Evolutionary conservation across 371 early-diverging fungal genomes (phyloP).

Genomic region (Cladochytrium tenue): DNA sequence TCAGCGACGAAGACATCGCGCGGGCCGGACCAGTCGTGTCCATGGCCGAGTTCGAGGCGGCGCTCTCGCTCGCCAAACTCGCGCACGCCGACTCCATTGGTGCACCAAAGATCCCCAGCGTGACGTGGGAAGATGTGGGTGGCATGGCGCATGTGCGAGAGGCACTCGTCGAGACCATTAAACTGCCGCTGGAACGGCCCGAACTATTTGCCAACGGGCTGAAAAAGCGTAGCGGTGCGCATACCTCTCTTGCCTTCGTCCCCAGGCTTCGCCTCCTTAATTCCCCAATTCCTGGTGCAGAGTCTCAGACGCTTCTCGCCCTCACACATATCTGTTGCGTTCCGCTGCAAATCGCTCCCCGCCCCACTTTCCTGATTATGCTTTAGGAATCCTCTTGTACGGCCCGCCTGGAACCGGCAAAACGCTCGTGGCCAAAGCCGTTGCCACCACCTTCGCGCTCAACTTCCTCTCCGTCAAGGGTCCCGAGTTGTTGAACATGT

Average conservation of each 20-base stretch:
- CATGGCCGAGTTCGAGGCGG: slow-evolving; percentile 74
- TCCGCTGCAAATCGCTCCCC: neutral
- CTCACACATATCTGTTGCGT: too few species aligned
- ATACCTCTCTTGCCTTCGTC: neutral
- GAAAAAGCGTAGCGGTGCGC: slow-evolving; percentile 89
- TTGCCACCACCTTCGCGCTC: slow-evolving; percentile 96
- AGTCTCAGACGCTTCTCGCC: too few species aligned
- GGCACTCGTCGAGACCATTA: slow-evolving; percentile 96
- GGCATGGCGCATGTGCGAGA: slow-evolving; percentile 96
- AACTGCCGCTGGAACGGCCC: slow-evolving; percentile 95
- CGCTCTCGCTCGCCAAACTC: slow-evolving; percentile 77
- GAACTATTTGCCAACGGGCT: slow-evolving; percentile 96
- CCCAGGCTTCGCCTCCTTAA: too few species aligned
- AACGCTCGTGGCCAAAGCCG: slow-evolving; percentile 98
- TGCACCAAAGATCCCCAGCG: slow-evolving; percentile 77
- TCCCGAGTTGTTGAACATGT: slow-evolving; percentile 69
- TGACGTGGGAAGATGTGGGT: slow-evolving; percentile 95
- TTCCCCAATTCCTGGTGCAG: too few species aligned
- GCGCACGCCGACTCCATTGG: slow-evolving; percentile 90
- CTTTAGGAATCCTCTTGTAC: slow-evolving; percentile 36
- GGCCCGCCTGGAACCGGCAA: slow-evolving; percentile 97
- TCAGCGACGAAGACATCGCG: slow-evolving; percentile 46
- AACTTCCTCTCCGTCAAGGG: slow-evolving; percentile 99
- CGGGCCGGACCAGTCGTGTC: slow-evolving; percentile 74
- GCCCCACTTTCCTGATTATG: neutral